phyloP scores from a whole-genome alignment of 2,329 filamentous ascomycete species.

The Ascochyta viciae-villosae region DNA sequence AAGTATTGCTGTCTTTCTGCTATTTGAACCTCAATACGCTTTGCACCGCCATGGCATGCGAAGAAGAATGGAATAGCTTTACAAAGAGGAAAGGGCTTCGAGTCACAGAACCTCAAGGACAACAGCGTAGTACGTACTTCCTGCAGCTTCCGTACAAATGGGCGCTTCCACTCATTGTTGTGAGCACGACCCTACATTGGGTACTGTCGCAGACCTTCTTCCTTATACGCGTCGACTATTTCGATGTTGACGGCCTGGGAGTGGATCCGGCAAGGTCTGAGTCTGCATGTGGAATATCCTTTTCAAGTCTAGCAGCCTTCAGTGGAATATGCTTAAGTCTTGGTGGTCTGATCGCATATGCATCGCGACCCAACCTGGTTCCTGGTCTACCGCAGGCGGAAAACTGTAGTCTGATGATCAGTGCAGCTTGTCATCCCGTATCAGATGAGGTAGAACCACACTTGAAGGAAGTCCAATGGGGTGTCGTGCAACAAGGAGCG shows the following conservation, averaged over 20 bases:
- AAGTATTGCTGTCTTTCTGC: constrained; percentile 55
- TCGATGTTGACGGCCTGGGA: not conserved
- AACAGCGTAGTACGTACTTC: constrained; percentile 53
- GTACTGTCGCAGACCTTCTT: constrained; percentile 55
- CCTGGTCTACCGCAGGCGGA: constrained; percentile 33
- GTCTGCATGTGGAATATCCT: constrained; percentile 18
- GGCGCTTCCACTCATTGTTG: constrained; percentile 44
- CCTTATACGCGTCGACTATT: constrained; percentile 37
- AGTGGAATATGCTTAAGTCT: not conserved
- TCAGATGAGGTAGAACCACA: constrained; percentile 22
- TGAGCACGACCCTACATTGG: constrained; percentile 51
- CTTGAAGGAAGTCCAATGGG: constrained; percentile 34
- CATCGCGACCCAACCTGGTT: constrained; percentile 43
- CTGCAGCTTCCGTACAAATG: constrained; percentile 51
- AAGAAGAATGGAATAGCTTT: constrained; percentile 56
- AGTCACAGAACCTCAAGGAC: constrained; percentile 39
- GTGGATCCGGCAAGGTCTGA: not conserved
- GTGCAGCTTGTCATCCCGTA: constrained; percentile 33
- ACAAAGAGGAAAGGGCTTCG: constrained; percentile 45
- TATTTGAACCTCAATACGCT: constrained; percentile 57
- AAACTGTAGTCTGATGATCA: constrained; percentile 61
- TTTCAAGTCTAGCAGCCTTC: constrained; percentile 11
- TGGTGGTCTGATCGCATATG: not conserved
- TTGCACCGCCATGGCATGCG: constrained; percentile 56
- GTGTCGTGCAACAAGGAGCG: constrained; percentile 9